These are phyloP conservation scores for Yarrowia galli DNA, from an alignment of 1,139 yeast species.

Conservation along the genomic window DNA sequence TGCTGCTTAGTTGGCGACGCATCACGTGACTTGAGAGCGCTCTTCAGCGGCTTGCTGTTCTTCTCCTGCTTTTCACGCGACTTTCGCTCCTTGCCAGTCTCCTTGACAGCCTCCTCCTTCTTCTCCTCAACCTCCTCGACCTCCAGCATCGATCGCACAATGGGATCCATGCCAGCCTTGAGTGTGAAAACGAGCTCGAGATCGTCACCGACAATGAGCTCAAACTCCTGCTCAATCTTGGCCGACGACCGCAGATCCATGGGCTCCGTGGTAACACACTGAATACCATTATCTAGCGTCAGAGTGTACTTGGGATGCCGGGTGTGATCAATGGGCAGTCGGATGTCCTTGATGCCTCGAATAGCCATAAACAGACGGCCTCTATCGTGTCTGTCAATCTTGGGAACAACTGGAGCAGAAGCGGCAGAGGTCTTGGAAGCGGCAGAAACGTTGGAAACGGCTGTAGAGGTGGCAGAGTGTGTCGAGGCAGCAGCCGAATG, in stretches of 20 bases:
- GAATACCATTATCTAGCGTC: slow-evolving; percentile 86
- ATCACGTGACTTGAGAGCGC: slow-evolving; percentile 16
- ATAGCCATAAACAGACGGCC: slow-evolving; percentile 81
- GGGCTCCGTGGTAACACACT: slow-evolving; percentile 78
- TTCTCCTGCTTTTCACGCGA: slow-evolving; percentile 16
- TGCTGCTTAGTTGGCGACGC: background rate
- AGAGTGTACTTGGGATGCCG: slow-evolving; percentile 63
- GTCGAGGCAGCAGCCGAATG: slow-evolving; percentile 3
- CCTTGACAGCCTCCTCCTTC: slow-evolving; percentile 18
- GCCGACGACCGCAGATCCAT: slow-evolving; percentile 56
- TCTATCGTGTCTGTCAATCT: slow-evolving; percentile 57
- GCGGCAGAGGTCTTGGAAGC: background rate
- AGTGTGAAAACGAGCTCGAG: slow-evolving; percentile 73
- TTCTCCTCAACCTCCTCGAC: slow-evolving; percentile 41
- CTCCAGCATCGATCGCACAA: slow-evolving; percentile 20
- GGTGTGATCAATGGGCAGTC: slow-evolving; percentile 59
- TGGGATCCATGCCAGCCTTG: slow-evolving; percentile 54
- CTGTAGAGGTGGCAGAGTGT: background rate
- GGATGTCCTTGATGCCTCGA: slow-evolving; percentile 63
- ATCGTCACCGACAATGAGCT: slow-evolving; percentile 68
- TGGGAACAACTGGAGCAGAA: slow-evolving; percentile 1
- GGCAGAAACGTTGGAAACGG: background rate
- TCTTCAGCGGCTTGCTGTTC: background rate
- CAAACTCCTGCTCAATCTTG: slow-evolving; percentile 78
- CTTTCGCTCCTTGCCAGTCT: slow-evolving; percentile 17